Conservation (phyloP, 331 rosid genomes). For the Quercus lobata region DNA sequence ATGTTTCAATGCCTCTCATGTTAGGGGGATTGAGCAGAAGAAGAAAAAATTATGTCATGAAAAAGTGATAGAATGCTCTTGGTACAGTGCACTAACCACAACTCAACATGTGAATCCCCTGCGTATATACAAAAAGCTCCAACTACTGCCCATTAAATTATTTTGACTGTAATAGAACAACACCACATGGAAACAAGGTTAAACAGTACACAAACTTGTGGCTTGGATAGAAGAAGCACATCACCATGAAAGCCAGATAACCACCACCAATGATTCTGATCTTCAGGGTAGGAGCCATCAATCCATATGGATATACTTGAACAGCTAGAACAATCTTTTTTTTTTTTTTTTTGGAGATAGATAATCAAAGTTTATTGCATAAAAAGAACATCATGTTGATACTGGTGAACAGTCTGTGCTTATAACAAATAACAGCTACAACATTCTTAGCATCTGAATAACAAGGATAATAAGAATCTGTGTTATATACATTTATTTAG, state of each 20-base stretch:
- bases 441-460: slow-evolving; percentile 57
- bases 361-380: no score
- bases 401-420: no score
- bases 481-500: background rate
- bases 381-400: no score
- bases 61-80: background rate
- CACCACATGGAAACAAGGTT: background rate
- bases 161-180: background rate
- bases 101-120: background rate
- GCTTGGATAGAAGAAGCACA: slow-evolving; percentile 87
- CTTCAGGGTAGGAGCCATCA: slow-evolving; percentile 95
- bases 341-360: no score
- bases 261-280: slow-evolving; percentile 91
- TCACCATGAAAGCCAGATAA: slow-evolving; percentile 95
- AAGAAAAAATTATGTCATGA: background rate
- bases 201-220: slow-evolving; percentile 50
- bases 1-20: background rate
- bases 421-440: no score
- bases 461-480: slow-evolving; percentile 70
- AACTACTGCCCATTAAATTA: background rate
- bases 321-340: slow-evolving; percentile 59
- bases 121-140: background rate
- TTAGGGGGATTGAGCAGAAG: background rate
- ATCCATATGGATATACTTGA: slow-evolving; percentile 89
- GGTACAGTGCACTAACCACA: background rate